Percentiles rank a stretch among this genome's conserved stretches.
phyloP scores from a whole-genome alignment of 108 stramenopile genomes.

The Nitzschia sp. region DNA sequence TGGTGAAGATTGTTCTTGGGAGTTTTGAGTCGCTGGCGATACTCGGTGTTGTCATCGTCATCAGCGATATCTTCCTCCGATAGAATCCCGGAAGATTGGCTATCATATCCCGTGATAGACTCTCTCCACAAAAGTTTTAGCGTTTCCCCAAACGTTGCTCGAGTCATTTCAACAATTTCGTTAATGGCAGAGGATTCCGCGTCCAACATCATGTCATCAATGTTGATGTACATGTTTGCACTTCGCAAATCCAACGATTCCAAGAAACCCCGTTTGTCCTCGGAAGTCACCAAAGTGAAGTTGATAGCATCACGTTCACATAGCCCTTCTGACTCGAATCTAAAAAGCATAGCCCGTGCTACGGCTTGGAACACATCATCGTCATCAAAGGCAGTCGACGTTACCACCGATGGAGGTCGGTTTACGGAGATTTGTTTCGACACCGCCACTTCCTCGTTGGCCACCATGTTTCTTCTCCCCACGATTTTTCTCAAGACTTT shows the following conservation, averaged over 20 bases:
- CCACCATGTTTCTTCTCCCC: constrained; percentile 1
- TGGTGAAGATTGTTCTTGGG: constrained; percentile 12
- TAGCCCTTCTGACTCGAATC: constrained; percentile 20
- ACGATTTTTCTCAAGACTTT: constrained; percentile 30
- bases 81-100: neutral
- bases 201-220: neutral
- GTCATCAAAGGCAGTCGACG: constrained; percentile 32
- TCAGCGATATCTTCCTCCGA: neutral
- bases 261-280: constrained; percentile 30
- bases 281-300: constrained; percentile 8
- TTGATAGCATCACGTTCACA: constrained; percentile 31
- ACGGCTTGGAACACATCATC: constrained; percentile 28
- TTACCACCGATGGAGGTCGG: constrained; percentile 27
- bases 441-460: neutral
- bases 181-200: constrained; percentile 5
- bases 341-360: constrained; percentile 25
- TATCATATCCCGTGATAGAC: constrained; percentile 22
- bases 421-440: neutral
- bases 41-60: neutral
- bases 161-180: constrained; percentile 20
- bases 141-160: constrained; percentile 19
- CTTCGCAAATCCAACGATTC: constrained; percentile 31
- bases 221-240: neutral
- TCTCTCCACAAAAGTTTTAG: constrained; percentile 38
- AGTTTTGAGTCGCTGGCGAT: constrained; percentile 12